phyloP scores from a whole-genome alignment of 208 protist genomes.

The Leishmania braziliensis region DNA sequence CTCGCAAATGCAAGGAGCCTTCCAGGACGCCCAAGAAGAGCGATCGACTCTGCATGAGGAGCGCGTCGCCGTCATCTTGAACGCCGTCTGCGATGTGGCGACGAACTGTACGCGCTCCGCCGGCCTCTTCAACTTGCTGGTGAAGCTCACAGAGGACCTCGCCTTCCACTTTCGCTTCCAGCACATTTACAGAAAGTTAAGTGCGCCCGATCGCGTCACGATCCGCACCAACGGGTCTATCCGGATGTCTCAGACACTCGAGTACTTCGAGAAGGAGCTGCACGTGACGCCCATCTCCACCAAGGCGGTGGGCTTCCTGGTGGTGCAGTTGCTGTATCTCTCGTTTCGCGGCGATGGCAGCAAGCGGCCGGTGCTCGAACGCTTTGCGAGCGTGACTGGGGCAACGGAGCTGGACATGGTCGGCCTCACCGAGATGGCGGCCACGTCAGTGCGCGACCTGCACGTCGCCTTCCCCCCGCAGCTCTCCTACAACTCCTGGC shows the following conservation, averaged over 20 bases:
- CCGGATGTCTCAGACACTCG: conserved; percentile 85
- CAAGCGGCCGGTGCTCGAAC: conserved; percentile 64
- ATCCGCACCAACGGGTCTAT: conserved; percentile 66
- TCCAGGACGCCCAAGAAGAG: conserved; percentile 38
- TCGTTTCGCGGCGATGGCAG: conserved; percentile 52
- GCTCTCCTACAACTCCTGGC: conserved; percentile 90
- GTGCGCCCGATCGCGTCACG: conserved; percentile 58
- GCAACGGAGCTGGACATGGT: conserved; percentile 68
- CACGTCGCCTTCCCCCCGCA: conserved; percentile 88
- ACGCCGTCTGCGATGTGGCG: conserved; percentile 59
- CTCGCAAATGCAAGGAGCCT: conserved; percentile 86
- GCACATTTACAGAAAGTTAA: conserved; percentile 71
- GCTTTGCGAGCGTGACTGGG: conserved; percentile 59
- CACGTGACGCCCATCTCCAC: conserved; percentile 55
- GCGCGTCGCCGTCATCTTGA: conserved; percentile 74
- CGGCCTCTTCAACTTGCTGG: conserved; percentile 69
- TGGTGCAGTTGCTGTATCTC: conserved; percentile 79
- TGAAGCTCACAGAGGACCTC: conserved; percentile 83
- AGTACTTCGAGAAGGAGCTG: conserved; percentile 88
- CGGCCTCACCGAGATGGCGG: conserved; percentile 66
- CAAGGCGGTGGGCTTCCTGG: conserved; percentile 82
- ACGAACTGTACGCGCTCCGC: conserved; percentile 75
- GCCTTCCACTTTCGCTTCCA: conserved; percentile 87
- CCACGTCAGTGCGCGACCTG: conserved; percentile 71
- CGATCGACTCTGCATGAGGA: conserved; percentile 60